phyloP scores from a whole-genome alignment of 2,329 filamentous ascomycete genomes.

The Fusarium nanum region DNA sequence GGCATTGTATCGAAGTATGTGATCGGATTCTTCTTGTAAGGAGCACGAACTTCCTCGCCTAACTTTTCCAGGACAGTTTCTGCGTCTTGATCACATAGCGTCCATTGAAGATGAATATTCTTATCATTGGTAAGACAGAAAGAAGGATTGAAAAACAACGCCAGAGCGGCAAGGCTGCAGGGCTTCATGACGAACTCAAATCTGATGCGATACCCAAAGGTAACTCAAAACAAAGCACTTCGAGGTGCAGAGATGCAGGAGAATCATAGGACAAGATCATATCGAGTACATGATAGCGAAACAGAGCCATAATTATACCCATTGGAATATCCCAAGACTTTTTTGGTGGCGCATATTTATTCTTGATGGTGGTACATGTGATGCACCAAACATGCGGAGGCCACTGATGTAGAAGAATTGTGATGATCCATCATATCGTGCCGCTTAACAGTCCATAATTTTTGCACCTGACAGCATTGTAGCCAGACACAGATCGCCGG shows the following conservation, averaged over 20 bases:
- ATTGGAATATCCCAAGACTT: background rate
- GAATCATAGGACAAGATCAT: background rate
- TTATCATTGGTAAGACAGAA: background rate
- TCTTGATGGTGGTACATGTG: constrained; percentile 1
- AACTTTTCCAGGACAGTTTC: constrained; percentile 33
- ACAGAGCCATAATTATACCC: background rate
- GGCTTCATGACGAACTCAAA: constrained; percentile 16
- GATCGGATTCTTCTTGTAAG: constrained; percentile 38
- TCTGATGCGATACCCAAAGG: background rate
- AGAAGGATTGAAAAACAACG: background rate
- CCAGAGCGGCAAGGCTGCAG: background rate
- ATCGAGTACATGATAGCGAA: background rate
- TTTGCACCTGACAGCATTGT: constrained; percentile 2
- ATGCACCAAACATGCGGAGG: background rate
- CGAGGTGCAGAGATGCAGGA: background rate
- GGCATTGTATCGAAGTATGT: constrained; percentile 40
- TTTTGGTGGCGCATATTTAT: constrained; percentile 3
- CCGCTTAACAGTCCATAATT: constrained; percentile 7
- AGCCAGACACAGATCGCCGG: constrained; percentile 4
- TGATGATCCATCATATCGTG: constrained; percentile 1
- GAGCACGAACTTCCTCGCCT: constrained; percentile 17
- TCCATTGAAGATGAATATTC: constrained; percentile 40
- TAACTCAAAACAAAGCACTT: background rate
- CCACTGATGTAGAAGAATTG: background rate
- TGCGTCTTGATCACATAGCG: constrained; percentile 32